These are phyloP conservation scores for Quercus alba DNA, from an alignment of 306 rosid species.

Conservation along the genomic window DNA sequence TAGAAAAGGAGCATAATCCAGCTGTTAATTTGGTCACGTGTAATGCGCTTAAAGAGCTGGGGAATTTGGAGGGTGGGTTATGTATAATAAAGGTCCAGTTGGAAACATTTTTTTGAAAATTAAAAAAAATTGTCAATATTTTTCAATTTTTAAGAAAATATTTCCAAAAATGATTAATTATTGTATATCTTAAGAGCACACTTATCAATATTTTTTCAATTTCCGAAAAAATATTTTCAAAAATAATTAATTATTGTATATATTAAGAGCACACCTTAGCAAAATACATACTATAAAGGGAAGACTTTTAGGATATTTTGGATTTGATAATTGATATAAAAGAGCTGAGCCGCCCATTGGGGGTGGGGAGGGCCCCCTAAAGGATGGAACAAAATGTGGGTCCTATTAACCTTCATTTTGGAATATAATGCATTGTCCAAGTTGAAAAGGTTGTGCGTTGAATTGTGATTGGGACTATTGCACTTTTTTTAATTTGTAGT, in stretches of 20 bases:
- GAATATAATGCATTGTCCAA: constrained; percentile 1
- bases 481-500: not conserved
- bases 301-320: not conserved
- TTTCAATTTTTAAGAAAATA: too few relatives aligned
- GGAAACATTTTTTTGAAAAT: too few relatives aligned
- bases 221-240: too few relatives aligned
- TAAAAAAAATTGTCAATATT: too few relatives aligned
- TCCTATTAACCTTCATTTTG: not conserved
- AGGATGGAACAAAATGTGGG: constrained; percentile 11
- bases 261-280: too few relatives aligned
- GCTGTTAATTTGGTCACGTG: not conserved
- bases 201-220: too few relatives aligned
- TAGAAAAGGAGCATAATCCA: constrained; percentile 12
- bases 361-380: not conserved
- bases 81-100: too few relatives aligned
- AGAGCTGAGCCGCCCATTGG: constrained; percentile 11
- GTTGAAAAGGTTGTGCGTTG: not conserved
- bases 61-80: not conserved
- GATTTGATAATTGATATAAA: not conserved
- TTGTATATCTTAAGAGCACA: too few relatives aligned
- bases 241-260: too few relatives aligned
- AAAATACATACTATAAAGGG: not conserved
- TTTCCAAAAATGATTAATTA: too few relatives aligned
- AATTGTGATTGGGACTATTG: not conserved
- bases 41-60: not conserved